A percentile compares a stretch with the other conserved stretches of the same genome.
phyloP scores from a whole-genome alignment of 179 eudicot genomes.

The Sideroxylon spinosum region DNA sequence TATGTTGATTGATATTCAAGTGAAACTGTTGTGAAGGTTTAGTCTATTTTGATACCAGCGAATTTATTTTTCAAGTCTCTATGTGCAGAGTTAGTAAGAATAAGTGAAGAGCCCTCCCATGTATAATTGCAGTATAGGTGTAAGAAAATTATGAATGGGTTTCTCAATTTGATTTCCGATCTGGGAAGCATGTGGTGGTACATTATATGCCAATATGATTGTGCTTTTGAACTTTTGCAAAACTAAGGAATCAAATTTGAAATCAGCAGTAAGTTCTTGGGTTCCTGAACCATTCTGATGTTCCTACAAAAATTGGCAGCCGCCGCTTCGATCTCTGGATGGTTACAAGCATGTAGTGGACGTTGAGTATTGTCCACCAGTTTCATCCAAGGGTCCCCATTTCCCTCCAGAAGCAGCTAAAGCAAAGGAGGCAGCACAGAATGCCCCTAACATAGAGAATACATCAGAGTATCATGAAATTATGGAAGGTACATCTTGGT shows the following conservation, averaged over 20 bases:
- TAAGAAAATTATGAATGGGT: neutral
- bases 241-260: conserved; percentile 1
- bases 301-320: conserved; percentile 38
- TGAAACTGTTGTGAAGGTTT: neutral
- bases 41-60: too few species aligned
- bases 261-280: neutral
- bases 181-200: too few species aligned
- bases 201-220: too few species aligned
- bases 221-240: neutral
- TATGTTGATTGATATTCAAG: neutral
- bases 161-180: neutral
- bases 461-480: conserved; percentile 84
- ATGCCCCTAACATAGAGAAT: conserved; percentile 54
- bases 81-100: neutral
- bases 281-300: neutral
- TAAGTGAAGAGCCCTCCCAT: neutral
- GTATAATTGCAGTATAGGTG: neutral
- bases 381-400: conserved; percentile 64
- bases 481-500: conserved; percentile 61
- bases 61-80: neutral
- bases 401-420: conserved; percentile 83
- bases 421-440: conserved; percentile 93
- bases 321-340: conserved; percentile 77
- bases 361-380: conserved; percentile 78
- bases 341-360: conserved; percentile 96